A percentile compares a stretch with the other conserved stretches of the same genome.
Evolutionary conservation across 345 rosid genomes (phyloP).

Genomic region (Aquilaria malaccensis): DNA sequence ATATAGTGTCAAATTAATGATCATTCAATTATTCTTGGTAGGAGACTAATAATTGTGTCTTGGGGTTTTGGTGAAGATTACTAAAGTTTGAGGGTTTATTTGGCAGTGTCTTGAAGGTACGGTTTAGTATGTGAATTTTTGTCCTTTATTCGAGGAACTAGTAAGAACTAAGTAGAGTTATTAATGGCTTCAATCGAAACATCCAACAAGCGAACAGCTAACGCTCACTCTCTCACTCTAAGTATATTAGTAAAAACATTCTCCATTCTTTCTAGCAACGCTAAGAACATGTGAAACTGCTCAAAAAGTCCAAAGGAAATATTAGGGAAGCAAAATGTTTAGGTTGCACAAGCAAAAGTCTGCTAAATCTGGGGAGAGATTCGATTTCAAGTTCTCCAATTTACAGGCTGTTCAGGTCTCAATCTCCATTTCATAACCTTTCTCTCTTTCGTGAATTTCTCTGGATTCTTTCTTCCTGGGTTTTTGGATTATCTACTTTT

Average conservation of each 20-base stretch:
- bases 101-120: too few species aligned
- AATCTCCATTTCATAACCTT: neutral
- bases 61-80: too few species aligned
- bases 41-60: too few species aligned
- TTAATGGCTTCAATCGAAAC: neutral
- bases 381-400: constrained; percentile 46
- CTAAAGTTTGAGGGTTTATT: too few species aligned
- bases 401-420: constrained; percentile 48
- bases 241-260: neutral
- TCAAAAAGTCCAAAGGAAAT: neutral
- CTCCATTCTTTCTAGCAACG: constrained; percentile 1
- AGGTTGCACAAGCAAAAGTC: constrained; percentile 41
- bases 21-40: too few species aligned
- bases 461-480: neutral
- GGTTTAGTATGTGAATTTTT: too few species aligned
- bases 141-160: too few species aligned
- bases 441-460: neutral
- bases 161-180: too few species aligned
- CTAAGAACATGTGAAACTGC: constrained; percentile 12
- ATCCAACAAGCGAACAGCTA: constrained; percentile 14
- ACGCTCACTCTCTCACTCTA: constrained; percentile 6
- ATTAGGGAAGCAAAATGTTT: constrained; percentile 31
- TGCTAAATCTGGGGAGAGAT: constrained; percentile 31
- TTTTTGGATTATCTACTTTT: neutral
- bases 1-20: too few species aligned